Base-by-base conservation (phyloP, 2,329 filamentous ascomycete genomes). In the Ilyonectria robusta region DNA sequence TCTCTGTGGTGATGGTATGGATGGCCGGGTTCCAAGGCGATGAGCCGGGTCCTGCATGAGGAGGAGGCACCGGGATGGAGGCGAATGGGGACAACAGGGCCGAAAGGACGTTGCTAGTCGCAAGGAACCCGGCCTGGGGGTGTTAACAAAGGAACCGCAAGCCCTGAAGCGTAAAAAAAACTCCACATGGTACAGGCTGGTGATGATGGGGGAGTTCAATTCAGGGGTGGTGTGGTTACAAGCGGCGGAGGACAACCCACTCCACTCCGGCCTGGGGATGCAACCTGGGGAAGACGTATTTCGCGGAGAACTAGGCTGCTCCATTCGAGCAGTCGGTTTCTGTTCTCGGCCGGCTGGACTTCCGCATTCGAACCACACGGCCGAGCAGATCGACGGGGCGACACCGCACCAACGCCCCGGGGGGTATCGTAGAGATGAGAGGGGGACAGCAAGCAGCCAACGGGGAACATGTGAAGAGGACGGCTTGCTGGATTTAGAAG, bases 351-450 rank as follows among this genome's bases (percentile, higher is more conserved):
- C 67, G 72, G 65, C n/a, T 26, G 29, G 46, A 57, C 61, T 74
- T 67, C 72, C 72, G 62, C 21, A 73, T 74, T 75, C 21, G 72
- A 68, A 23, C 65, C 72, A 73, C 72, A 75, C 69, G 46, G 29
- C 72, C 72, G 72, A 75, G 58, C 59, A 54, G 72, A 70, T 73
- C 71, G 71, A 73, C 71, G 68, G 60, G 61, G 68, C 50, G 67
- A 29, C 50, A 47, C 44, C 67, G 65, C 29, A 35, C 31, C 31
- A 59, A 26, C 50, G 69, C 42, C 54, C 48, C 6, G 54, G 71
- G 67, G 54, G 15, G 40, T 17, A 42, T 19, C 11, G 21, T 26
- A 21, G 42, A 47, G 29, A 61, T 35, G 50, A 50, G 35, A 55
- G 48, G 26, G 44, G 56, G 50, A 50, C n/a, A 23, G 53, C 21